These are phyloP conservation scores for Lentinula boryana DNA, from an alignment of 768 basidiomycete genomes.

Conservation along the genomic window DNA sequence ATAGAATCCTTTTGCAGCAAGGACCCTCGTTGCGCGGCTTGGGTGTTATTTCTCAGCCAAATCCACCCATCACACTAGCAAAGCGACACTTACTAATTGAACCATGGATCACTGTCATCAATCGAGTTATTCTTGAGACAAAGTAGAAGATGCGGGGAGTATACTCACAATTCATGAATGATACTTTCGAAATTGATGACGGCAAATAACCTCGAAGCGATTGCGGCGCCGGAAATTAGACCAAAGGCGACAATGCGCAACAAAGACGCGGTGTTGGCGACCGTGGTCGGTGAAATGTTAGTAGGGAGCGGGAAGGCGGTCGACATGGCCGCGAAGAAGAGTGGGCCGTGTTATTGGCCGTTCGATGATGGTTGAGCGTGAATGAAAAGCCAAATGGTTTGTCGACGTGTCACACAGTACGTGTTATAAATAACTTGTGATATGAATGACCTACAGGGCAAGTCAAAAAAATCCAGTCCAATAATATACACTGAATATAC, in stretches of 20 bases:
- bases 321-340: slow-evolving; percentile 35
- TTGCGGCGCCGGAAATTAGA: slow-evolving; percentile 90
- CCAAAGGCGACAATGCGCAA: slow-evolving; percentile 86
- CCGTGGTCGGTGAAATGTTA: slow-evolving; percentile 62
- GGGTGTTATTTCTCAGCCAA: background rate
- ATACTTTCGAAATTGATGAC: slow-evolving; percentile 99
- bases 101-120: slow-evolving; percentile 86
- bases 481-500: too few species aligned
- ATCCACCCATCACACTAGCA: slow-evolving; percentile 1
- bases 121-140: slow-evolving; percentile 1
- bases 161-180: slow-evolving; percentile 94
- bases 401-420: background rate
- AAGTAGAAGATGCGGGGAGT: background rate
- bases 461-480: too few species aligned
- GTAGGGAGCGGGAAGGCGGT: slow-evolving; percentile 70
- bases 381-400: background rate
- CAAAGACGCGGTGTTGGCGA: slow-evolving; percentile 85
- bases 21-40: slow-evolving; percentile 88
- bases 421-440: background rate
- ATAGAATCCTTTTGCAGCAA: slow-evolving; percentile 93
- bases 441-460: too few species aligned
- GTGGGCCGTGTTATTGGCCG: background rate
- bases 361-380: background rate
- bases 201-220: slow-evolving; percentile 94
- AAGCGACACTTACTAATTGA: slow-evolving; percentile 80